A percentile compares a stretch with the other conserved stretches of the same genome.
These are phyloP conservation scores for Rhynchospora breviuscula DNA, from an alignment of 176 grass and related monocot genomes.

Conservation along the genomic window DNA sequence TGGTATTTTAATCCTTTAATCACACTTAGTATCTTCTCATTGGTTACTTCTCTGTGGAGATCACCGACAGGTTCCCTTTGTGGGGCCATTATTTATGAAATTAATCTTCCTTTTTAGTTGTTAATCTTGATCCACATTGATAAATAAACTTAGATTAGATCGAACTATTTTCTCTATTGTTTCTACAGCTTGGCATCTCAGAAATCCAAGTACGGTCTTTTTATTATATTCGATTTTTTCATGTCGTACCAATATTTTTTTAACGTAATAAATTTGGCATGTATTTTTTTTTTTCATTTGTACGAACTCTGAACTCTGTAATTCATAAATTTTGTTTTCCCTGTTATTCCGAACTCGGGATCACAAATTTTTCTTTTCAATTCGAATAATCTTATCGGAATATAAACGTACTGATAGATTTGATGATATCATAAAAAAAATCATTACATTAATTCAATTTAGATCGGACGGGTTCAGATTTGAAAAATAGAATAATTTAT, in stretches of 20 bases:
- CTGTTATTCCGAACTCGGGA: too few species aligned
- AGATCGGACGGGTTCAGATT: too few species aligned
- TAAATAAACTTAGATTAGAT: slow-evolving; percentile 4
- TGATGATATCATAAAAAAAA: too few species aligned
- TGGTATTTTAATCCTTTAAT: neutral
- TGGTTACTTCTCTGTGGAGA: slow-evolving; percentile 8
- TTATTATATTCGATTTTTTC: neutral
- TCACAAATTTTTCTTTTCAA: too few species aligned
- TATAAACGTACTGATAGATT: too few species aligned
- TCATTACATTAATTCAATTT: too few species aligned
- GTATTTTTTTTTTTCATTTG: neutral
- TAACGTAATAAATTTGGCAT: neutral
- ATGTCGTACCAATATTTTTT: neutral
- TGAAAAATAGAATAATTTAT: too few species aligned
- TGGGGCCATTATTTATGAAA: neutral
- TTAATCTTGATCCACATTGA: neutral
- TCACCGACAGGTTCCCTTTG: slow-evolving; percentile 15
- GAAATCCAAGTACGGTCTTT: neutral
- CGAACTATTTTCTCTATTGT: neutral
- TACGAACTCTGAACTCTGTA: neutral
- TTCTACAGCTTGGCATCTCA: neutral
- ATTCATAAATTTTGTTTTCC: neutral
- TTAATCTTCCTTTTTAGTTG: slow-evolving; percentile 1
- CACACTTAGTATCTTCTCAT: neutral
- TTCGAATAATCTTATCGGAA: too few species aligned